Evolutionary conservation across 2,329 filamentous ascomycete species (phyloP).

Genomic region (Claviceps purpurea): DNA sequence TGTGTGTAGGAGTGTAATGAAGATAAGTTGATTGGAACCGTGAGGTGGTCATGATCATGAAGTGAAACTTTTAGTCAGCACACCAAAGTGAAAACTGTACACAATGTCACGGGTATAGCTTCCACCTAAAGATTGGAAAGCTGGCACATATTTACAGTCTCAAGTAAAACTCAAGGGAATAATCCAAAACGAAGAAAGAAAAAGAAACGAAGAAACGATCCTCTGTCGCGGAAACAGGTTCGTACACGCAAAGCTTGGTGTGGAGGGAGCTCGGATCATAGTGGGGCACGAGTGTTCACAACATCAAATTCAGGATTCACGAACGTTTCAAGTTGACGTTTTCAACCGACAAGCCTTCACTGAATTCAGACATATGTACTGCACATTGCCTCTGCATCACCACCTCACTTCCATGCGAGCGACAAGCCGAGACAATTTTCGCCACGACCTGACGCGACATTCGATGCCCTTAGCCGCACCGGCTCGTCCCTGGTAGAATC

Average conservation of each 20-base stretch:
- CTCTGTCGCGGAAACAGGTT: not conserved
- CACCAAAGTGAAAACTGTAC: not conserved
- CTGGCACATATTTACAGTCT: too few relatives aligned
- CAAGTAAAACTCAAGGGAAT: too few relatives aligned
- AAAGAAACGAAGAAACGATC: not conserved
- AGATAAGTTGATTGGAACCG: too few relatives aligned
- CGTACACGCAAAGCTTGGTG: not conserved
- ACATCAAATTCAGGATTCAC: too few relatives aligned
- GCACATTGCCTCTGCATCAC: too few relatives aligned
- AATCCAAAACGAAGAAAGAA: not conserved
- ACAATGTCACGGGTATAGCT: not conserved
- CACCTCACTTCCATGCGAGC: too few relatives aligned
- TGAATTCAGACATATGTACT: too few relatives aligned
- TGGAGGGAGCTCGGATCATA: not conserved
- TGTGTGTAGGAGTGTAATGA: not conserved
- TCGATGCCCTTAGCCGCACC: not conserved
- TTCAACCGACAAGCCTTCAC: not conserved
- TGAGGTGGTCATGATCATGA: not conserved
- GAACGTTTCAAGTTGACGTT: too few relatives aligned
- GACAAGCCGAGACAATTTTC: not conserved
- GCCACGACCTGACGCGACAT: not conserved
- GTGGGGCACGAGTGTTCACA: not conserved
- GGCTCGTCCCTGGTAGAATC: not conserved
- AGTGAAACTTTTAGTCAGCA: constrained; percentile 1
- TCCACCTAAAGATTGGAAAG: not conserved